A percentile compares a stretch with the other conserved stretches of the same genome.
Evolutionary conservation across 345 rosid genomes (phyloP).

Genomic region (Eucalyptus sp.): DNA sequence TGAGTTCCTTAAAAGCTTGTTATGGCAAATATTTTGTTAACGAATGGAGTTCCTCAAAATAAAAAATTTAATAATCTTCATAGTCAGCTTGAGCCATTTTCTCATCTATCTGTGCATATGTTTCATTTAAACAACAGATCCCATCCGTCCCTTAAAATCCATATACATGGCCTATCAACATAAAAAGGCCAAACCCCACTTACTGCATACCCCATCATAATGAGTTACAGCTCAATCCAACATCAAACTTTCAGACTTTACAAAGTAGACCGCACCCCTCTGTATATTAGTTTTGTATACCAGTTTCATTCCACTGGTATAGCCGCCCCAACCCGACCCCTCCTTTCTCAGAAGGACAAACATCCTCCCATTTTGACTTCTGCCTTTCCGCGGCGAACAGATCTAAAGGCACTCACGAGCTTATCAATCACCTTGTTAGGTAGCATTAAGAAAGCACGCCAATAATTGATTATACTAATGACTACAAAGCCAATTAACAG

Average conservation of each 20-base stretch:
- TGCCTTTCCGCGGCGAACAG: no score
- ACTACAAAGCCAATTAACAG: neutral
- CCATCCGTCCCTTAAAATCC: rapidly evolving
- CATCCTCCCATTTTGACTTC: no score
- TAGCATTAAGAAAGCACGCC: neutral
- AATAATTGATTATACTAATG: neutral
- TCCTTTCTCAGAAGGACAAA: no score
- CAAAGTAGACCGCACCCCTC: no score
- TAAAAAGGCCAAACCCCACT: neutral
- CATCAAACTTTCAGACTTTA: neutral
- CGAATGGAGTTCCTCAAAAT: neutral
- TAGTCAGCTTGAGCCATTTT: neutral
- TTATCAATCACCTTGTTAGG: rapidly evolving
- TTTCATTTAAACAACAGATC: neutral
- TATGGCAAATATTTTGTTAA: neutral
- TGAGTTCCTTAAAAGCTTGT: neutral
- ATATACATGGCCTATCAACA: neutral
- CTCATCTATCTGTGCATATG: rapidly evolving
- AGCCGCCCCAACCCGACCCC: no score
- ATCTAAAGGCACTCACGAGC: no score
- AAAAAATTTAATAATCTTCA: neutral
- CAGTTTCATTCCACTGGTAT: no score
- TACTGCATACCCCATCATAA: neutral
- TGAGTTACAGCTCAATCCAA: neutral
- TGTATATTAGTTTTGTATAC: no score